These are phyloP conservation scores for Penicillium oxalicum DNA, from an alignment of 2,329 filamentous ascomycete species.

Conservation along the genomic window DNA sequence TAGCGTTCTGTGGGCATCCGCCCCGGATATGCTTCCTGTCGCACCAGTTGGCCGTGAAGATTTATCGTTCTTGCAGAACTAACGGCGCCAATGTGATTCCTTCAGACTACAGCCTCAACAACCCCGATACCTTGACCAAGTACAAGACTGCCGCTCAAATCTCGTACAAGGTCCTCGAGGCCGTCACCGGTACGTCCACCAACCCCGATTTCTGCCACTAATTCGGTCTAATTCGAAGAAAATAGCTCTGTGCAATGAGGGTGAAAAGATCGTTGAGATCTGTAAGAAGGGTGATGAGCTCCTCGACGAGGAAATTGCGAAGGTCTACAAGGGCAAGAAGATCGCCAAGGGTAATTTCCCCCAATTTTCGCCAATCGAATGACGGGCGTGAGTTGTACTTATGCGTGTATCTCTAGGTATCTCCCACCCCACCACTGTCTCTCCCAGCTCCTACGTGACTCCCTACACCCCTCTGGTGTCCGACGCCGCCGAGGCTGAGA, in stretches of 20 bases:
- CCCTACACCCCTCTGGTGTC: slow-evolving; percentile 90
- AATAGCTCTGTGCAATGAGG: slow-evolving; percentile 65
- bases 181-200: slow-evolving; percentile 56
- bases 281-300: slow-evolving; percentile 95
- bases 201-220: slow-evolving; percentile 1
- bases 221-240: slow-evolving; percentile 17
- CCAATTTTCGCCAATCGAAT: not conserved
- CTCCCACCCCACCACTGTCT: slow-evolving; percentile 90
- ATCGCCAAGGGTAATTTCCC: slow-evolving; percentile 69
- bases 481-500: slow-evolving; percentile 76
- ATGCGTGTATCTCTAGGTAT: slow-evolving; percentile 55
- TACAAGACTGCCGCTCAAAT: slow-evolving; percentile 96
- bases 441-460: slow-evolving; percentile 87
- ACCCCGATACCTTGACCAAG: slow-evolving; percentile 94
- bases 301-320: slow-evolving; percentile 83
- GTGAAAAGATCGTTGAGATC: slow-evolving; percentile 86
- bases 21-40: slow-evolving; percentile 5
- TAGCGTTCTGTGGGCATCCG: slow-evolving; percentile 28
- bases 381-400: not conserved
- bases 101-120: slow-evolving; percentile 79
- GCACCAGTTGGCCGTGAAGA: not conserved
- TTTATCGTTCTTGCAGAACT: not conserved
- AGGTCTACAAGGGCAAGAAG: slow-evolving; percentile 99
- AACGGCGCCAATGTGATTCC: slow-evolving; percentile 13
- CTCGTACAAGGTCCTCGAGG: slow-evolving; percentile 89